Evolutionary conservation across 2,329 filamentous ascomycete genomes (phyloP).

Genomic region (Botryotinia convoluta): DNA sequence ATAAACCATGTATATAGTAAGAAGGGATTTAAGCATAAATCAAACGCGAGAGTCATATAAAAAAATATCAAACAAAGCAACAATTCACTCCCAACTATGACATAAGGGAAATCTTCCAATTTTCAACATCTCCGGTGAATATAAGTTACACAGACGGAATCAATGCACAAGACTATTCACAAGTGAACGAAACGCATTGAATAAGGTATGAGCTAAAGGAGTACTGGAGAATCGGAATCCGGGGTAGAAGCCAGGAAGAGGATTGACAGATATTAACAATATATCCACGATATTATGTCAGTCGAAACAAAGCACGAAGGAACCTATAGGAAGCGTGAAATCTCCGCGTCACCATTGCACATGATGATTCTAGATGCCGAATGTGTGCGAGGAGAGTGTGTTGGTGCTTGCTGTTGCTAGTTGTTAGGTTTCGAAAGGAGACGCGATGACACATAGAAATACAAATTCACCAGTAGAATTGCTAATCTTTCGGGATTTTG

Average conservation of each 20-base stretch:
- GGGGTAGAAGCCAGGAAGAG: not conserved
- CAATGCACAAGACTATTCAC: slow-evolving; percentile 3
- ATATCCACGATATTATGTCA: slow-evolving; percentile 1
- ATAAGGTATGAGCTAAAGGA: not conserved
- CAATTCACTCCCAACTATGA: not conserved
- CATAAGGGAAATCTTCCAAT: slow-evolving; percentile 3
- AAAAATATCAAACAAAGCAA: not conserved
- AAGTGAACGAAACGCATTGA: not conserved
- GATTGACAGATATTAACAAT: not conserved
- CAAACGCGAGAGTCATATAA: not conserved
- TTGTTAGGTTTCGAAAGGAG: not conserved
- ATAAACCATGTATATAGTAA: not conserved
- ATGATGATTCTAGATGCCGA: not conserved
- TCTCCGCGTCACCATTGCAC: not conserved
- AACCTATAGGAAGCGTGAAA: not conserved
- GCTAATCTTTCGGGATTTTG: not conserved
- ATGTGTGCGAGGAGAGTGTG: not conserved
- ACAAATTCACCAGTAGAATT: not conserved
- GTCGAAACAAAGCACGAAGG: not conserved
- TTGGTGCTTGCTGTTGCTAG: not conserved
- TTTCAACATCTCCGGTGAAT: slow-evolving; percentile 14
- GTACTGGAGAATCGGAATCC: not conserved
- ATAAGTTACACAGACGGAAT: not conserved
- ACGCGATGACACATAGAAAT: slow-evolving; percentile 19
- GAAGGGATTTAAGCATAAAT: not conserved